phyloP scores from a whole-genome alignment of 1,284 basidiomycete genomes.

The Uromyces viciae-fabae region DNA sequence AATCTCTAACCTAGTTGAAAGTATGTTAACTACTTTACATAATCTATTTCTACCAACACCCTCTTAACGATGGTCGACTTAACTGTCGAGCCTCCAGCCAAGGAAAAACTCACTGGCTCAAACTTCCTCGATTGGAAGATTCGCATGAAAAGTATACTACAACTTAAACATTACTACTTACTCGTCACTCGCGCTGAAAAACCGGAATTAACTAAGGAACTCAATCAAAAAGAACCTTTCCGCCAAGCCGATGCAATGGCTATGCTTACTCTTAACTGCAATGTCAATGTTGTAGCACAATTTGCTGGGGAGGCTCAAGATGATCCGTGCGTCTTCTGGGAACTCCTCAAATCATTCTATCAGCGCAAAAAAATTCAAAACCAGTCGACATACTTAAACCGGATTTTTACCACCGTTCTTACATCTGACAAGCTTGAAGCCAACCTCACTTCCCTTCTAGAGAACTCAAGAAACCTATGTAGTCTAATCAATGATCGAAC shows the following conservation, averaged over 20 bases:
- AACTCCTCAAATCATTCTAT: not conserved
- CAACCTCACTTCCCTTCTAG: not conserved
- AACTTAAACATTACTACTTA: not conserved
- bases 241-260: not conserved
- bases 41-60: no score
- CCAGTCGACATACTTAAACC: not conserved
- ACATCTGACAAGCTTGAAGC: not conserved
- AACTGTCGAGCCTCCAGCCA: not conserved
- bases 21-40: no score
- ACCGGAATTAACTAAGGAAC: not conserved
- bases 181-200: not conserved
- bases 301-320: not conserved
- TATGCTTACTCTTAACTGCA: not conserved
- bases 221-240: not conserved
- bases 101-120: not conserved
- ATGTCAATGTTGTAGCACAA: not conserved
- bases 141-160: not conserved
- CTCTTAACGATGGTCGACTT: not conserved
- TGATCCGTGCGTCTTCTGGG: not conserved
- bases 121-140: constrained; percentile 15
- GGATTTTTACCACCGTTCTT: not conserved
- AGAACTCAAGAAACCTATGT: not conserved
- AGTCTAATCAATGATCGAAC: not conserved
- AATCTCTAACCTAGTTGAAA: no score
- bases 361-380: not conserved